Base-by-base conservation (phyloP, 2,329 filamentous ascomycete genomes). In the Exophiala sp. region DNA sequence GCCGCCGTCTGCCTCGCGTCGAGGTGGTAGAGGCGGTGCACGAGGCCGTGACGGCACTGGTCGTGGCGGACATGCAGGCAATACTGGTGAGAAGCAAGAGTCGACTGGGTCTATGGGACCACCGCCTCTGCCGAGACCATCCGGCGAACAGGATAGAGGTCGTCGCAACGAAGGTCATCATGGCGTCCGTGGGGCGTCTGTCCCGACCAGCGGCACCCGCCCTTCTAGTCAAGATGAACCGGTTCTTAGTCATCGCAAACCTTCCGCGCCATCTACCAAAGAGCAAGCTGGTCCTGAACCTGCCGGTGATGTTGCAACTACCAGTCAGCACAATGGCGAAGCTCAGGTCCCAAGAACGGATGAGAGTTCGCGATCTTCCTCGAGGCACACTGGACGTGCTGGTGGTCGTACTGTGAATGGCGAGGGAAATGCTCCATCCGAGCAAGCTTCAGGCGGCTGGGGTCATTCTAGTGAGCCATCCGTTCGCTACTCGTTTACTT, bases 1-100 rank as follows among this genome's bases (percentile, higher is more conserved):
- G 29, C 72, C 72, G 10, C 60, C 69, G 38, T 24, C 50, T 30
- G 55, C 64, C 21, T 70, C 73, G 43, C 72, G 77, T 49, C 72
- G 77, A 60, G 77, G 78, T 46, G 76, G 79, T 53, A 72, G 78
- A 61, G 69, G 74, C 46, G 69, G 75, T 48, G 77, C 81, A 63
- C 76, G 76, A 60, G 75, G 79, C 51, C 69, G 77, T 57, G 74
- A 76, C 50, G 61, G 62, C 50, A 65, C 73, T 34, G 67, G 71
- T 53, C 75, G 77, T 49, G 70, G 69, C 49, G 62, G 66, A 44
- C 67, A 73, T 53, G 62, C 62, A 21, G 58, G 62, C 37, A 53
- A 56, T 34, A 48, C 63, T 48, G 56, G 59, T 40, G 68, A 72
- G 30, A 71, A 69, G 56, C 50, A 60, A 44, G 58, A 62, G 27